phyloP scores from a whole-genome alignment of 208 protist genomes.

The Crithidia expoeki region DNA sequence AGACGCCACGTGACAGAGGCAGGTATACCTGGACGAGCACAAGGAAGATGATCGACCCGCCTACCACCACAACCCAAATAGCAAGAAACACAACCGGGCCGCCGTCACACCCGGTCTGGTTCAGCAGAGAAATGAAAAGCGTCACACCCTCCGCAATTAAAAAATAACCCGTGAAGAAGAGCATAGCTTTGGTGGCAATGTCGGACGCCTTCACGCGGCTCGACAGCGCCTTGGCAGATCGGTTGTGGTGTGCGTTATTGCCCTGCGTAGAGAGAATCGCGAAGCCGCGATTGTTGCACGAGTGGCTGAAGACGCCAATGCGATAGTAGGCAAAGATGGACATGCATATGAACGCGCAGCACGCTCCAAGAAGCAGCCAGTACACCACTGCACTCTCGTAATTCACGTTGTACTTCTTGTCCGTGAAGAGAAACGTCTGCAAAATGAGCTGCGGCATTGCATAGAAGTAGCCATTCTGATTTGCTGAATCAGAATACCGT shows the following conservation, averaged over 20 bases:
- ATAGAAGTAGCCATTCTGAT: conserved; percentile 64
- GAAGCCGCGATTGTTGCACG: conserved; percentile 76
- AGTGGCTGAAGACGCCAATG: conserved; percentile 61
- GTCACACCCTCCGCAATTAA: conserved; percentile 26
- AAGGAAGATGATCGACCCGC: conserved; percentile 29
- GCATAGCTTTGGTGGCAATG: conserved; percentile 25
- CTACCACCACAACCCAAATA: conserved; percentile 42
- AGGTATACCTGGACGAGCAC: conserved; percentile 43
- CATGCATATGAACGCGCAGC: conserved; percentile 50
- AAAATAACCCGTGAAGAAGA: conserved; percentile 34
- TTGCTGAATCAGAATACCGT: conserved; percentile 62
- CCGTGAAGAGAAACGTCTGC: conserved; percentile 69
- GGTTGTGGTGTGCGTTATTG: conserved; percentile 8
- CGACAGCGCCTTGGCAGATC: conserved; percentile 10
- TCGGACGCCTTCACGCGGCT: conserved; percentile 22
- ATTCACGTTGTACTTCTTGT: background rate
- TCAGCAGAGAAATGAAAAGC: conserved; percentile 48
- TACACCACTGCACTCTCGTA: conserved; percentile 20
- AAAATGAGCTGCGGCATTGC: conserved; percentile 74
- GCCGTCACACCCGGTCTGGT: conserved; percentile 33
- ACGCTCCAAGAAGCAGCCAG: conserved; percentile 45
- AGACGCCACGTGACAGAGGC: conserved; percentile 35
- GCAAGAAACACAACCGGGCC: conserved; percentile 32
- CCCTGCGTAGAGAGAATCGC: conserved; percentile 46
- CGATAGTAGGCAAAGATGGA: conserved; percentile 63